Evolutionary conservation across 176 grass and related monocot genomes (phyloP), one percentile per base, ranked within the genome.

Genomic region (Rhynchospora tenuis): DNA sequence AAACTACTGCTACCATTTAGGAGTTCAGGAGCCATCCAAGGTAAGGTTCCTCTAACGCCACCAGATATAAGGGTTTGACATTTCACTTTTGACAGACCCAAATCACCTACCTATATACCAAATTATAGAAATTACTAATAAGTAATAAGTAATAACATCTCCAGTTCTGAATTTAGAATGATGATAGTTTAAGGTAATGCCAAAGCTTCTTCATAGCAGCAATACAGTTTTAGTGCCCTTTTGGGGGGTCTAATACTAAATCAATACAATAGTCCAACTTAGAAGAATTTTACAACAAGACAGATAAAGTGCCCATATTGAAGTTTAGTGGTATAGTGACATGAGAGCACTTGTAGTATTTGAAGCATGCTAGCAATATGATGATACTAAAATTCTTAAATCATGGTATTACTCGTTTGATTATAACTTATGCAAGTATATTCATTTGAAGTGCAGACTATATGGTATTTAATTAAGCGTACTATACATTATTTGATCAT

Each of bases 21-120:
- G 86, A 96, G 89, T 48, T 99, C 97, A 4, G 97, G 97, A 62
- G 97, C 97, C 89, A 99, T 99, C 91, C 93, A 99, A 64, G 97
- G 97, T 45, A 99, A 79, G 1, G 97, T 96, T 90, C 97, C 97
- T 56, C 93, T 88, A 59, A 99, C 91, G 19, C 93, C 97, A 74
- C 97, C 97, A 50, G 97, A 99, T 48, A 99, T 96, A 46, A 99
- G 85, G 16, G 97, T 99, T 84, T 99, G 89, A 29, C 90, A 93
- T 70, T 99, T 99, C 0, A 96, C 97, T 89, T 93, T 99, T 66
- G 97, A 96, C 87, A 99, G 88, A 44, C 93, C 93, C 84, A 99
- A 91, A 89, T 99, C 97, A 83, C 97, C 93, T 69, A 99, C 93
- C 97, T 99, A 73, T 58, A 85, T 81, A 86, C 13, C 45, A 14